Conservation (phyloP, 192 early-diverging fungal species). For the Coemansia sp. region DNA sequence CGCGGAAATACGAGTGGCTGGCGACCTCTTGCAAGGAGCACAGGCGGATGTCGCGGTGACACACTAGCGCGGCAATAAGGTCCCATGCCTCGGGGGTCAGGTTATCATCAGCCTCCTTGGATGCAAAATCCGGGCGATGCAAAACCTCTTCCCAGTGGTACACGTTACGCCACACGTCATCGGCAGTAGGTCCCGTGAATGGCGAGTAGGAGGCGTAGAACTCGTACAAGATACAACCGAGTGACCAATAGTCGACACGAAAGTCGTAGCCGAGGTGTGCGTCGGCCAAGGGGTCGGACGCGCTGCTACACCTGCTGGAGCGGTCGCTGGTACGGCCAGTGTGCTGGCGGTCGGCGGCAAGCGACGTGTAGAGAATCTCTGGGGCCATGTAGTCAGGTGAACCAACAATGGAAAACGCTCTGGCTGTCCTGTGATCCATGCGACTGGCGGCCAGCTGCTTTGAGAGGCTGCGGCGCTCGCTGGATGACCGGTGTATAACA, state of each 20-base stretch:
- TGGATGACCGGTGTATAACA: constrained; percentile 47
- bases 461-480: constrained; percentile 53
- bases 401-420: constrained; percentile 78
- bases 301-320: constrained; percentile 28
- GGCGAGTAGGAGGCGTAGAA: constrained; percentile 75
- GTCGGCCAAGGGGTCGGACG: constrained; percentile 59
- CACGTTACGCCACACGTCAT: constrained; percentile 84
- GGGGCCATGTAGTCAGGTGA: constrained; percentile 95
- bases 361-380: constrained; percentile 70
- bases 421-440: constrained; percentile 56
- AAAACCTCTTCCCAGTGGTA: constrained; percentile 78
- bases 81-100: constrained; percentile 76
- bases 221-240: constrained; percentile 80
- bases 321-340: constrained; percentile 16
- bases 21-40: constrained; percentile 59
- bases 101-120: constrained; percentile 78
- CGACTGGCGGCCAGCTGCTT: constrained; percentile 40
- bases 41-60: constrained; percentile 58
- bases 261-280: constrained; percentile 62
- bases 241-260: constrained; percentile 72
- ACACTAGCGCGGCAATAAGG: constrained; percentile 63
- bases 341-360: constrained; percentile 30
- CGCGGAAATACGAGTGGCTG: constrained; percentile 63
- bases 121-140: constrained; percentile 73
- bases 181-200: constrained; percentile 65